Evolutionary conservation across 331 rosid species (phyloP).

Genomic region (Erythrophleum ivorense): DNA sequence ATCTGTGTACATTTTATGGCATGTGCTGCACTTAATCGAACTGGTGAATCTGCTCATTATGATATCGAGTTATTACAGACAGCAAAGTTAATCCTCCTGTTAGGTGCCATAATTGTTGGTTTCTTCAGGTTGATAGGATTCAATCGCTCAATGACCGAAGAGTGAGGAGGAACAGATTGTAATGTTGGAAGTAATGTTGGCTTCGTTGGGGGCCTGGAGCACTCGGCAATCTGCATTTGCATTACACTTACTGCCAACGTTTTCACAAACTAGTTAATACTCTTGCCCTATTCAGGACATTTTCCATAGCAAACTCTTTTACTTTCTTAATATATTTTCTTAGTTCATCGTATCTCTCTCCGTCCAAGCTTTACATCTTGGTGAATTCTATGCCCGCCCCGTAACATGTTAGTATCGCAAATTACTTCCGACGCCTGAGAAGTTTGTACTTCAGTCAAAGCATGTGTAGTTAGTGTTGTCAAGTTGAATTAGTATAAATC

Average conservation of each 20-base stretch:
- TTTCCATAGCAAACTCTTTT: background rate
- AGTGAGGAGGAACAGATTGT: constrained; percentile 53
- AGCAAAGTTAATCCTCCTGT: background rate
- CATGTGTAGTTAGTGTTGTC: too few species aligned
- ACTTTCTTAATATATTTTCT: too few species aligned
- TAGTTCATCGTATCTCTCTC: too few species aligned
- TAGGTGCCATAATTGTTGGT: background rate
- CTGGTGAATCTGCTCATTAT: constrained; percentile 5
- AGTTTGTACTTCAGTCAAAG: too few species aligned
- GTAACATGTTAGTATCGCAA: background rate
- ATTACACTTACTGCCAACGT: background rate
- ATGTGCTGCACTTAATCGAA: background rate
- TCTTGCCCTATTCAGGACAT: constrained; percentile 9
- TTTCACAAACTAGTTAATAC: background rate
- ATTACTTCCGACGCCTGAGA: too few species aligned
- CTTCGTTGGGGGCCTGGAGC: background rate
- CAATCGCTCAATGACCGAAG: constrained; percentile 49
- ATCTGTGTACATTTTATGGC: background rate
- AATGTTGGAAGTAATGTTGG: constrained; percentile 59
- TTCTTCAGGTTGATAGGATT: constrained; percentile 47
- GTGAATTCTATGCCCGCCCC: background rate
- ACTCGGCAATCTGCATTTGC: background rate
- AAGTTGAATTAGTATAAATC: background rate
- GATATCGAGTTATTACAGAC: constrained; percentile 14
- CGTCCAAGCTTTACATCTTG: background rate